Evolutionary conservation across 192 early-diverging fungal genomes (phyloP), one percentile per base, ranked within the genome.

Genomic region (Mortierella alpina): DNA sequence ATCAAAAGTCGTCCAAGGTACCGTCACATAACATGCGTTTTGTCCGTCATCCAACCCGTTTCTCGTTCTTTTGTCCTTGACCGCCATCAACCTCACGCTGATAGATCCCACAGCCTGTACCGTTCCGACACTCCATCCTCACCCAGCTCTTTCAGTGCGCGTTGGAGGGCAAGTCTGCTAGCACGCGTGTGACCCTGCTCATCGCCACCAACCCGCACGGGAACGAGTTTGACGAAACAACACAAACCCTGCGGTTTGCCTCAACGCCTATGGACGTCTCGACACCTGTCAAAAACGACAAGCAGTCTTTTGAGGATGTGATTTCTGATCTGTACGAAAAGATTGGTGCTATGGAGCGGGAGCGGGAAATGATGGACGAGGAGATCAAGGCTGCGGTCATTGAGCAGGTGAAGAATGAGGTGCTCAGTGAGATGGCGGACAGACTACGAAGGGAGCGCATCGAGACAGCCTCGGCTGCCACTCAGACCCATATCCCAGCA

Each of bases 81-180:
- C 20, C 13, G 42, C 20, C 12, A 8, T 12, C 60, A 10, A 15
- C 12, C n/a, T 13, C 2, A 44, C 39, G 9, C 14, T 59, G 20
- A 3, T 72, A 86, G 83, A 68, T 66, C 40, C 77, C 51, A 11
- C 71, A 75, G 7, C 56, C 72, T 4, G 92, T 93, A 13, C 92
- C 92, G 6, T 93, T 87, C 62, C 85, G 87, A 20, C 89, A 91
- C 70, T 88, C 88, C 70, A 92, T 91, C 59, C 75, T 93, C n/a
- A 93, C 92, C 0, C 80, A 90, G 20, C 80, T 92, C 22, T 90
- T 92, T 61, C 88, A 92, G 74, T 86, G 86, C 8, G 86, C 88
- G 11, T 82, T 93, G 18, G 86, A 89, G 51, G 89, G 87, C 8
- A 83, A 88, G 2, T 59, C 65, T 22, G 45, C 20, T 12, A 47